A percentile compares a stretch with the other conserved stretches of the same genome.
Evolutionary conservation across 75 land plant species (phyloP).

Genomic region (Selaginella moellendorffii): DNA sequence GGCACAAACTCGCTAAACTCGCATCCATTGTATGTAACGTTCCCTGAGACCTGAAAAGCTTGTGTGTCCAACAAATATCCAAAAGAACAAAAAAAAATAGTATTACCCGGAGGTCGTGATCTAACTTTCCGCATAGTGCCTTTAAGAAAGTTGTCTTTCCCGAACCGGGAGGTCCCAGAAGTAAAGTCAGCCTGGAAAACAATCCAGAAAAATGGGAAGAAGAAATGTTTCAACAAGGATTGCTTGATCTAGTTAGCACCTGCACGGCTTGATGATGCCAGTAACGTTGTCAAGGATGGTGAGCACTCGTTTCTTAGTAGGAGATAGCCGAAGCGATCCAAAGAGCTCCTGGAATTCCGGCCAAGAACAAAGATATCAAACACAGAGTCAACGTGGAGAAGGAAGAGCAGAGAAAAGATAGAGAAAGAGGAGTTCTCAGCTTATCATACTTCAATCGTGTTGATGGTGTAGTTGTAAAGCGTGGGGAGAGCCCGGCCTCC

Average conservation of each 20-base stretch:
- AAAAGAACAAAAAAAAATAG: not conserved
- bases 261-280: conserved; percentile 50
- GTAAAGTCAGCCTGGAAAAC: conserved; percentile 26
- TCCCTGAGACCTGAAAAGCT: conserved; percentile 27
- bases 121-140: conserved; percentile 32
- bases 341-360: not conserved
- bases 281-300: conserved; percentile 41
- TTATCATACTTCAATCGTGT: conserved; percentile 45
- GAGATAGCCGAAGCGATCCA: conserved; percentile 2
- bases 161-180: conserved; percentile 34
- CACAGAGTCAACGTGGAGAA: no score
- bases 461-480: conserved; percentile 43
- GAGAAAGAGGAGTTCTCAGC: not conserved
- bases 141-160: conserved; percentile 32
- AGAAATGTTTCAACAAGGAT: not conserved
- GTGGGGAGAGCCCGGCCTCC: conserved; percentile 79
- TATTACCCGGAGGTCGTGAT: conserved; percentile 18
- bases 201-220: not conserved
- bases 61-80: not conserved
- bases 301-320: conserved; percentile 29
- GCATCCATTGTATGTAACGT: conserved; percentile 45
- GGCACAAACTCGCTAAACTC: conserved; percentile 42
- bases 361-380: no score
- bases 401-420: not conserved
- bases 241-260: conserved; percentile 17